Conservation (phyloP, 306 rosid genomes). For the Acacia melanoxylon region DNA sequence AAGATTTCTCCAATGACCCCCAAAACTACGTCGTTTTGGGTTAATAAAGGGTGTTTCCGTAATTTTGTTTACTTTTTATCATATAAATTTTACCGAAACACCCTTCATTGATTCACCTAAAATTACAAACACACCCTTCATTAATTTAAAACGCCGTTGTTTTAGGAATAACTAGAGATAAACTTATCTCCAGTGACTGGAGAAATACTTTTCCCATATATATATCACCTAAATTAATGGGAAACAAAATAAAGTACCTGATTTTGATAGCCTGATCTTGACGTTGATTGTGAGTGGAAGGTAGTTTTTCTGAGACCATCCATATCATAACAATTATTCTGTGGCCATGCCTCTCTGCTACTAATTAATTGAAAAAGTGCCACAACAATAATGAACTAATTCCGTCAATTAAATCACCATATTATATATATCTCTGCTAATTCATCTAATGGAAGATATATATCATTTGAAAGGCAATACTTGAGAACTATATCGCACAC, state of each 20-base stretch:
- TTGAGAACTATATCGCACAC: background rate
- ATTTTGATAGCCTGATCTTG: slow-evolving; percentile 50
- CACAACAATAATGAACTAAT: background rate
- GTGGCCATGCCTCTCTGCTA: slow-evolving; percentile 68
- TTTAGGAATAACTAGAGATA: too few relatives aligned
- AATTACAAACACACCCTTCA: too few relatives aligned
- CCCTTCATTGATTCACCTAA: too few relatives aligned
- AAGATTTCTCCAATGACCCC: too few relatives aligned
- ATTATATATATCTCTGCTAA: background rate
- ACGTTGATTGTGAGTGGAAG: slow-evolving; percentile 49
- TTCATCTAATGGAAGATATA: background rate
- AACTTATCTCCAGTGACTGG: too few relatives aligned
- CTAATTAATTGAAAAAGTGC: slow-evolving; percentile 21
- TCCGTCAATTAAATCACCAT: background rate
- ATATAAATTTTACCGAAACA: too few relatives aligned
- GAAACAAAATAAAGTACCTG: slow-evolving; percentile 48
- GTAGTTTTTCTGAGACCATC: slow-evolving; percentile 48
- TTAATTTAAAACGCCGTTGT: too few relatives aligned
- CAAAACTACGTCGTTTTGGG: too few relatives aligned
- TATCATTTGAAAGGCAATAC: background rate
- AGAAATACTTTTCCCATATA: too few relatives aligned
- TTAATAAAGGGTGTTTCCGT: too few relatives aligned
- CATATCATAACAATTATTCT: slow-evolving; percentile 45
- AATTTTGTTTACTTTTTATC: too few relatives aligned
- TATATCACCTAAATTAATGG: background rate